Evolutionary conservation across 139 green algal species (phyloP), one percentile per base, ranked within the genome.

Genomic region (Chlorella sorokiniana): DNA sequence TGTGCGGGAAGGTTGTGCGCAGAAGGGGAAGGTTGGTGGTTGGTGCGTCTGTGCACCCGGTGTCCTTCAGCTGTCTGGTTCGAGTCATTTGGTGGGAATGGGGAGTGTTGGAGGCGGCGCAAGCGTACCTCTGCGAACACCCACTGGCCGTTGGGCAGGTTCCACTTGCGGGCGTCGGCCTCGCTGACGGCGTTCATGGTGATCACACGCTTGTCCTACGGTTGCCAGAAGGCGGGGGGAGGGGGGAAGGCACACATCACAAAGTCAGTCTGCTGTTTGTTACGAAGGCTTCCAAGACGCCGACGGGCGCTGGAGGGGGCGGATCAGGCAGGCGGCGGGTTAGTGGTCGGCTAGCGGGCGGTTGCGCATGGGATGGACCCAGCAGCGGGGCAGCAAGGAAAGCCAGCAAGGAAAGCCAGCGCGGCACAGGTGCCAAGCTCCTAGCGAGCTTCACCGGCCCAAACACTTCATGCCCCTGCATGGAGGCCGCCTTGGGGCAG

Each of bases 161-260:
- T 71, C 42, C 83, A 82, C 79, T 81, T 48, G 38, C 87, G 41
- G 54, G 89, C 52, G 56, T 93, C 68, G 0, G 75, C 59, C 0
- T 65, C 38, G 27, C 75, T 63, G 69, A 92, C 63, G 16, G 75
- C 78, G 2, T 62, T 48, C 65, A 91, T 67, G 41, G 89, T 75
- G 18, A 86, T 67, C 27, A 84, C 45, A 44, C 63, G 33, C 76
- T 82, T 82, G 76, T 75, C 63, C 76, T 82, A 63, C 33, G 11
- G 4, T 4, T 23, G 9, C 9, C 16, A 51, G 31, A 3, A 22
- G 37, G 56, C 22, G 37, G 14, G 54, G 27, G 27, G 16, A 25
- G 23, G 27, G 37, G 54, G 38, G 45, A 3, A 40, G 52, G 10
- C 10, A 37, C 9, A 2, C 11, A 29, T 25, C 14, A 63, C 11